These are phyloP conservation scores for Calocybe gangraenosa DNA, from an alignment of 768 basidiomycete species.

Conservation along the genomic window DNA sequence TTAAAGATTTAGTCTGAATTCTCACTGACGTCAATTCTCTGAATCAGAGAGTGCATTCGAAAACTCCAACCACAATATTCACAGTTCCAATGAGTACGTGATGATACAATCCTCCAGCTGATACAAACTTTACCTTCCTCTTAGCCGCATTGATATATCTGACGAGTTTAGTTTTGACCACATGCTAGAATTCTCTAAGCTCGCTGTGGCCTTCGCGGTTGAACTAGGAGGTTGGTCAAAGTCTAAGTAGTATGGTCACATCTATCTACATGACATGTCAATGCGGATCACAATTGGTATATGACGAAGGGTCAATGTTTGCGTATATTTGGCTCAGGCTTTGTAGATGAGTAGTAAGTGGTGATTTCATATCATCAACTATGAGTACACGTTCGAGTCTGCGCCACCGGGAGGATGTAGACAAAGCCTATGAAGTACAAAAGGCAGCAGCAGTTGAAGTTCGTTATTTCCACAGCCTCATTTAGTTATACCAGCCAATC, in stretches of 20 bases:
- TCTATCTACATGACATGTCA: not conserved
- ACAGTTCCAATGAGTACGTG: slow-evolving; percentile 76
- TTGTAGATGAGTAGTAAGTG: no score
- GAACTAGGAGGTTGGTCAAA: slow-evolving; percentile 59
- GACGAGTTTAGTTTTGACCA: slow-evolving; percentile 88
- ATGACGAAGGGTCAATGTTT: no score
- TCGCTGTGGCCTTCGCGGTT: slow-evolving; percentile 75
- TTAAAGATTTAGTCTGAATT: slow-evolving; percentile 14
- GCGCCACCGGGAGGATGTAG: slow-evolving; percentile 48
- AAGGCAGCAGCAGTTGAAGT: slow-evolving; percentile 56
- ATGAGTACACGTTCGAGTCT: slow-evolving; percentile 37
- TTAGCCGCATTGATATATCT: slow-evolving; percentile 79
- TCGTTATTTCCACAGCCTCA: slow-evolving; percentile 19
- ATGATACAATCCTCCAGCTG: slow-evolving; percentile 7
- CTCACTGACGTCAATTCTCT: slow-evolving; percentile 13
- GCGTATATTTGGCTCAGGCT: no score
- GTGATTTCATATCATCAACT: not conserved
- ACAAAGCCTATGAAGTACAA: slow-evolving; percentile 57
- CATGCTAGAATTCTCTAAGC: slow-evolving; percentile 86
- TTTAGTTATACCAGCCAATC: slow-evolving; percentile 5
- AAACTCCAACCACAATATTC: slow-evolving; percentile 82
- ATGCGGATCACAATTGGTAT: not conserved
- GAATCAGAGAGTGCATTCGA: slow-evolving; percentile 60
- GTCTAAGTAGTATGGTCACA: not conserved
- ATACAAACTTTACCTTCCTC: slow-evolving; percentile 14